Base-by-base conservation (phyloP, 2,329 filamentous ascomycete species). In the Penicillium sp. region DNA sequence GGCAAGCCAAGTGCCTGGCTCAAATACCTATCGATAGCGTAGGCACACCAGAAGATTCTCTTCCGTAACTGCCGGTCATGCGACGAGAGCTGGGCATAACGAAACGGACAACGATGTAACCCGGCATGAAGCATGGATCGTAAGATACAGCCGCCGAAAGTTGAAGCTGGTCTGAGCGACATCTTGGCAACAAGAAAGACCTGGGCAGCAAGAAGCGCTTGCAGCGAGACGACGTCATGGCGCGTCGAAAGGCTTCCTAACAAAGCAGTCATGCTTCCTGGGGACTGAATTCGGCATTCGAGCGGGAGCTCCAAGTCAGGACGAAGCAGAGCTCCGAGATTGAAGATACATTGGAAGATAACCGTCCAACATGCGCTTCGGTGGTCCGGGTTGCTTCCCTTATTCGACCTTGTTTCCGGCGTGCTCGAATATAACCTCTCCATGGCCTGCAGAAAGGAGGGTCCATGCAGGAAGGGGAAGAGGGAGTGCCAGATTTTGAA, bases 401-500 rank as follows among this genome's bases (percentile, higher is more conserved):
- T 50, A 3, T 22, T 24, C 18, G 33, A 18, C 14, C 49, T 37
- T 6, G 13, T 36, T 37, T 61, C 39, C 14, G 53, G 49, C 18
- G 43, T 36, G n/a, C 60, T 58, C 1, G 66, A 68, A 63, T 82
- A 82, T 41, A 82, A 70, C 11, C 65, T 63, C 40, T 82, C 75
- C 63, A 83, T 74, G 14, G 78, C 73, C 35, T 77, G 73, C 24
- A 83, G 64, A 50, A 83, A 82, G 1, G 77, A 78, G 1, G 79
- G 81, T 0, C 82, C 82, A 50, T 83, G 80, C 4, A 83, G 63
- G 59, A 83, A 83, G 0, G 82, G 82, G 58, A 83, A 81, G 13
- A 83, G 69, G 0, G 80, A 80, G 72, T 84, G 82, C 81, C 81
- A 83, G 10, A 77, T 73, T 62, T 75, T 78, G 66, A 83, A 83